These are phyloP conservation scores for Davidsoniella eucalypti DNA, from an alignment of 2,329 filamentous ascomycete species.

Conservation along the genomic window DNA sequence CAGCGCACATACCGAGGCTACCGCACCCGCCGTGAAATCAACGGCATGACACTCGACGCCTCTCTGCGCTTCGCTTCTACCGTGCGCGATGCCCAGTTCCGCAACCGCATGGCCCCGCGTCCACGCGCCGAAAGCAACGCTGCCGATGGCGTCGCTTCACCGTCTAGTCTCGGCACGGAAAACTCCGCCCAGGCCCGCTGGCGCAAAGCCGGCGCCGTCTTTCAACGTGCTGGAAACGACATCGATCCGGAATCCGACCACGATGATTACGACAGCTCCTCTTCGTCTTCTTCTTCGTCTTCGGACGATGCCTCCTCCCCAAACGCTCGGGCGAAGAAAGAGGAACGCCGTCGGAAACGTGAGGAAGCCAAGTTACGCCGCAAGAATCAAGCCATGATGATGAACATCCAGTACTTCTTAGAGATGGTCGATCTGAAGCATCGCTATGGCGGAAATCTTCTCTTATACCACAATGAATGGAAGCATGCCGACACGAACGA, in stretches of 20 bases:
- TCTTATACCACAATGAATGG: constrained; percentile 73
- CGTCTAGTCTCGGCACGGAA: constrained; percentile 12
- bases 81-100: constrained; percentile 38
- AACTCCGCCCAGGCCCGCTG: constrained; percentile 39
- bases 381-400: constrained; percentile 54
- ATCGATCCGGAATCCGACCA: constrained; percentile 31
- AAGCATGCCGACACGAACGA: constrained; percentile 59
- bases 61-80: constrained; percentile 56
- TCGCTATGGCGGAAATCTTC: constrained; percentile 68
- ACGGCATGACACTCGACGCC: constrained; percentile 53
- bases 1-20: constrained; percentile 68
- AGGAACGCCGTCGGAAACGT: constrained; percentile 26
- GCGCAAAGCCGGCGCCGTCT: constrained; percentile 56
- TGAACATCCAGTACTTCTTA: constrained; percentile 73
- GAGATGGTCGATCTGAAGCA: constrained; percentile 81
- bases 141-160: constrained; percentile 6
- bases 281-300: constrained; percentile 16
- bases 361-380: constrained; percentile 19
- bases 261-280: constrained; percentile 16
- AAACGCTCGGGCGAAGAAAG: constrained; percentile 22
- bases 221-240: constrained; percentile 55
- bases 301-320: constrained; percentile 16
- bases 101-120: constrained; percentile 30
- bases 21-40: constrained; percentile 51
- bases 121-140: constrained; percentile 17